Percentiles rank a stretch among this genome's conserved stretches.
phyloP scores from a whole-genome alignment of 768 basidiomycete species.

The Psilocybe tampanensis region DNA sequence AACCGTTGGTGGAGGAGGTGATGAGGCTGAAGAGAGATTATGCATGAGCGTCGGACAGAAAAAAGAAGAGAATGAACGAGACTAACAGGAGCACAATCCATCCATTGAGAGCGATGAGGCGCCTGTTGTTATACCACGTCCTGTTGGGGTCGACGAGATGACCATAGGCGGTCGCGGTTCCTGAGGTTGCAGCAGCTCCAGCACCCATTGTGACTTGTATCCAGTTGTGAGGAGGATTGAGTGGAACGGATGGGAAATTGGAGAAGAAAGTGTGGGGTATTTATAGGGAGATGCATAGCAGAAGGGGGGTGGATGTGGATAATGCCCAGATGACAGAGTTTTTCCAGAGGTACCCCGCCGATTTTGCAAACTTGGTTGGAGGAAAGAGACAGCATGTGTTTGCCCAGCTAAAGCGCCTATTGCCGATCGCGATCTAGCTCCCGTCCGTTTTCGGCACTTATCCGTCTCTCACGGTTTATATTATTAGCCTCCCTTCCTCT shows the following conservation, averaged over 20 bases:
- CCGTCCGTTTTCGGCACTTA: slow-evolving; percentile 1
- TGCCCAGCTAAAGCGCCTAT: slow-evolving; percentile 4
- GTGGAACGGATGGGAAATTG: slow-evolving; percentile 32
- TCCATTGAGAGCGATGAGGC: slow-evolving; percentile 55
- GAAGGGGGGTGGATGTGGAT: slow-evolving; percentile 21
- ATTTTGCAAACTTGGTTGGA: slow-evolving; percentile 6
- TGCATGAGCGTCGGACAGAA: not conserved
- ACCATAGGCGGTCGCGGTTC: slow-evolving; percentile 38
- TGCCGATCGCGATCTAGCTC: slow-evolving; percentile 1
- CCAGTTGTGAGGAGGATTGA: slow-evolving; percentile 23
- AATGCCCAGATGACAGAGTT: slow-evolving; percentile 38
- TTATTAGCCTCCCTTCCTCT: not conserved
- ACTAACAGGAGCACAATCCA: slow-evolving; percentile 72
- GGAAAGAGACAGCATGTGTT: slow-evolving; percentile 4
- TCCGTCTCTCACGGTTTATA: slow-evolving; percentile 11
- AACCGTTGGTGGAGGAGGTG: slow-evolving; percentile 76
- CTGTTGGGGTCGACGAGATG: slow-evolving; percentile 66
- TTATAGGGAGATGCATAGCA: slow-evolving; percentile 30
- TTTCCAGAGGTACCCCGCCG: slow-evolving; percentile 46
- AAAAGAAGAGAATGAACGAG: not conserved
- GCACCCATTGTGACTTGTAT: slow-evolving; percentile 49
- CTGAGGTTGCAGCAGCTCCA: slow-evolving; percentile 44
- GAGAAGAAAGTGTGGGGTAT: slow-evolving; percentile 26
- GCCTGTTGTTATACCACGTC: slow-evolving; percentile 78
- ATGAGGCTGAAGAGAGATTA: slow-evolving; percentile 49